Conservation (phyloP, 441 rosid genomes). For the Melastoma candidum region DNA sequence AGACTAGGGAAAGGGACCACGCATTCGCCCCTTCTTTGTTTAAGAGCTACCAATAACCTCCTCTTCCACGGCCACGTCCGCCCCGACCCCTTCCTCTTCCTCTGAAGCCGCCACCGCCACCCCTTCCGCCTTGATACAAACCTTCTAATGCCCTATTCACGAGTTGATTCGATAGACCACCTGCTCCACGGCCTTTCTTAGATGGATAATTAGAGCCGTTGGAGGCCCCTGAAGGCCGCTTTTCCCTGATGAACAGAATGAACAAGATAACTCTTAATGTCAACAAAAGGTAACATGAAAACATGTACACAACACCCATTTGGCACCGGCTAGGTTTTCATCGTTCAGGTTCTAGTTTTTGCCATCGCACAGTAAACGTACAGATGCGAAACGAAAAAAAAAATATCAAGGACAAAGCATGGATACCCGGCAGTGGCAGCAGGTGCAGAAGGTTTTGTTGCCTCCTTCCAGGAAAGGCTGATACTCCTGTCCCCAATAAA, state of each 20-base stretch:
- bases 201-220: slow-evolving; percentile 50
- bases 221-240: slow-evolving; percentile 52
- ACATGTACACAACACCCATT: slow-evolving; percentile 2
- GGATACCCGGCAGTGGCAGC: slow-evolving; percentile 34
- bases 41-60: slow-evolving; percentile 21
- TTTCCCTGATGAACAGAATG: slow-evolving; percentile 39
- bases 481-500: slow-evolving; percentile 83
- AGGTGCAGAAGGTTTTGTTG: slow-evolving; percentile 41
- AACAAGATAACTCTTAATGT: background rate
- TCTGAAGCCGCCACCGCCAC: slow-evolving; percentile 29
- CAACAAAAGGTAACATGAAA: background rate
- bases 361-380: background rate
- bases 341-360: background rate
- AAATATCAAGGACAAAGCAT: slow-evolving; percentile 7
- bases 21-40: too few relatives aligned
- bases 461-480: slow-evolving; percentile 93
- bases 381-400: background rate
- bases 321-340: background rate
- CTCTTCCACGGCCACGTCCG: slow-evolving; percentile 68
- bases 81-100: slow-evolving; percentile 64
- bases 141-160: slow-evolving; percentile 89
- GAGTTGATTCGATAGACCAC: slow-evolving; percentile 68
- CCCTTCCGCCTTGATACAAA: slow-evolving; percentile 53
- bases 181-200: slow-evolving; percentile 72
- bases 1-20: too few relatives aligned